These are phyloP conservation scores for Pestalotiopsis sp. DNA, from an alignment of 2,329 filamentous ascomycete species.

Conservation along the genomic window DNA sequence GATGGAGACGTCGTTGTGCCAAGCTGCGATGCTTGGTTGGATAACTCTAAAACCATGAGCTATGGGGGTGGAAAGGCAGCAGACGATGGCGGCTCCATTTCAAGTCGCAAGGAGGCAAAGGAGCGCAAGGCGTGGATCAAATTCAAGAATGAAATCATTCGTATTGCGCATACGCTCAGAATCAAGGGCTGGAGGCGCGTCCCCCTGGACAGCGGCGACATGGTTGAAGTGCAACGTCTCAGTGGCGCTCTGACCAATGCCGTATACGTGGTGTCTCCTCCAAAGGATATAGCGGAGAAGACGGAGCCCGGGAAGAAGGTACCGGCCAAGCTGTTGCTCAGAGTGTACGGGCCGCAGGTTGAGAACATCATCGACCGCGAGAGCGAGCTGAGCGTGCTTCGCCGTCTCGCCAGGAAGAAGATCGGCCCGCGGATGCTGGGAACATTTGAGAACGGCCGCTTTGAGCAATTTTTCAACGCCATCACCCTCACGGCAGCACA, in stretches of 20 bases:
- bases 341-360: conserved; percentile 93
- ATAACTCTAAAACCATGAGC: conserved; percentile 86
- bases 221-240: conserved; percentile 72
- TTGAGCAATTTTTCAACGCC: conserved; percentile 92
- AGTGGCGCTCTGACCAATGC: conserved; percentile 96
- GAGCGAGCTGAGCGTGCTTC: conserved; percentile 83
- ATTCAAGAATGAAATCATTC: conserved; percentile 92
- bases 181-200: conserved; percentile 92
- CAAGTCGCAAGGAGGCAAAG: conserved; percentile 57
- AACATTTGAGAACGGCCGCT: conserved; percentile 91
- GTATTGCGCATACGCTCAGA: conserved; percentile 83
- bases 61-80: conserved; percentile 62
- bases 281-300: conserved; percentile 56
- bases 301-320: conserved; percentile 42
- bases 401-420: conserved; percentile 84
- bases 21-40: conserved; percentile 79
- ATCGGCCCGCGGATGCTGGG: conserved; percentile 91
- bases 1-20: conserved; percentile 86
- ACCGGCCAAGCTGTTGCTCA: conserved; percentile 75
- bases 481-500: conserved; percentile 76
- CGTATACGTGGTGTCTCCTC: conserved; percentile 91
- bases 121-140: conserved; percentile 77
- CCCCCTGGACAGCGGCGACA: conserved; percentile 68
- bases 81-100: conserved; percentile 43
- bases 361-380: conserved; percentile 95